Conservation (phyloP, 2,329 filamentous ascomycete species). For the Cladosporium velox region DNA sequence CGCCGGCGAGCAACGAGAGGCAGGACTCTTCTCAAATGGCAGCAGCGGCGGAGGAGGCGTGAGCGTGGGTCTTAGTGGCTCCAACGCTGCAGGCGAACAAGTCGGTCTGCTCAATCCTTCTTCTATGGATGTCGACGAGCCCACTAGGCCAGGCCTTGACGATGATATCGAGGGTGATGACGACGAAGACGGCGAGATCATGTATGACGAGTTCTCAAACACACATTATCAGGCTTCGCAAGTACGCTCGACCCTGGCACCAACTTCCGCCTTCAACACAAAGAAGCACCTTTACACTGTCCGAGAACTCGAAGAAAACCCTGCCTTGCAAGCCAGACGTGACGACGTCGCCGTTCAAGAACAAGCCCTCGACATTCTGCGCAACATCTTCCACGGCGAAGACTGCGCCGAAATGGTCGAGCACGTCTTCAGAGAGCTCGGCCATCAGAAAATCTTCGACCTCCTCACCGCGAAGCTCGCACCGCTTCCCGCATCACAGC, state of each 20-base stretch:
- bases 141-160: constrained; percentile 27
- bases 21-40: constrained; percentile 35
- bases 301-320: constrained; percentile 60
- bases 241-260: constrained; percentile 37
- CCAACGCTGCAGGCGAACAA: constrained; percentile 62
- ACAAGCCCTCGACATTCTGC: constrained; percentile 83
- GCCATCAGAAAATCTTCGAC: constrained; percentile 75
- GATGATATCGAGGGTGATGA: constrained; percentile 32
- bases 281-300: constrained; percentile 34
- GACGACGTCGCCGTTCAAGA: constrained; percentile 87
- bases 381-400: constrained; percentile 78
- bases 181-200: constrained; percentile 49
- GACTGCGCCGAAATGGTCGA: constrained; percentile 74
- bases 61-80: constrained; percentile 42
- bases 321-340: constrained; percentile 66
- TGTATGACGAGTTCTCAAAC: constrained; percentile 44
- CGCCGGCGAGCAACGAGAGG: constrained; percentile 53
- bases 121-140: constrained; percentile 39
- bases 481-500: constrained; percentile 37
- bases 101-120: constrained; percentile 60
- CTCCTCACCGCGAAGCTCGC: constrained; percentile 77
- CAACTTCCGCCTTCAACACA: constrained; percentile 32
- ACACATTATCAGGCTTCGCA: constrained; percentile 41
- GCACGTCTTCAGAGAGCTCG: constrained; percentile 73
- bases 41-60: constrained; percentile 59